These are phyloP conservation scores for Capillidium rhysosporum DNA, from an alignment of 371 early-diverging fungal genomes.

Conservation along the genomic window DNA sequence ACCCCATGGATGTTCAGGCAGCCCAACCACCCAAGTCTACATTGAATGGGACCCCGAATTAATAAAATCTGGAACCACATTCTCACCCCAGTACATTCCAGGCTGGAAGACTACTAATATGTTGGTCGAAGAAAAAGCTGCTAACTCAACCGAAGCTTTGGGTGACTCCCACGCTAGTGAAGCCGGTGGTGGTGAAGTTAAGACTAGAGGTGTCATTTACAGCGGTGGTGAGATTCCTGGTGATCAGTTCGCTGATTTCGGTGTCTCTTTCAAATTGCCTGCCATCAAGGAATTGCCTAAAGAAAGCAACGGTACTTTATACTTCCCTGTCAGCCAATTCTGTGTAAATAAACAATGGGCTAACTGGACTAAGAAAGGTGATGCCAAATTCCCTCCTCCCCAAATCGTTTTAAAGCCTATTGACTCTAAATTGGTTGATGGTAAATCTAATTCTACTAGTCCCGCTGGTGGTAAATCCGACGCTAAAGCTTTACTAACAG, in stretches of 20 bases:
- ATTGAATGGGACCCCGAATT: conserved; percentile 8
- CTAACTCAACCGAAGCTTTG: background rate
- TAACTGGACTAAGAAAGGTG: background rate
- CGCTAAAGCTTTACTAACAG: no score
- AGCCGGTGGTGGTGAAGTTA: background rate
- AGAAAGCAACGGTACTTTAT: conserved; percentile 10
- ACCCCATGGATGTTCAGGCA: conserved; percentile 16
- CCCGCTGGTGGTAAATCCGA: no score
- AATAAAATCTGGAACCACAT: conserved; percentile 10
- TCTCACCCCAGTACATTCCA: conserved; percentile 12
- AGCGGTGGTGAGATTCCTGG: conserved; percentile 9
- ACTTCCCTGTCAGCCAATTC: conserved; percentile 12
- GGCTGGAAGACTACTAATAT: conserved; percentile 11
- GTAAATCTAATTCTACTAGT: no score
- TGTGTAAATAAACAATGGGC: conserved; percentile 9
- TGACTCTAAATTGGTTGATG: no score
- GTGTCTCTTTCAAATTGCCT: conserved; percentile 8
- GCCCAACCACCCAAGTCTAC: conserved; percentile 12
- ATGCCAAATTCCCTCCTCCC: background rate
- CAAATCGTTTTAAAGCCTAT: background rate
- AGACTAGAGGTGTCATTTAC: conserved; percentile 14
- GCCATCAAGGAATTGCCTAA: conserved; percentile 6
- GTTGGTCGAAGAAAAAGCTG: background rate
- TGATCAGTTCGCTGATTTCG: conserved; percentile 13
- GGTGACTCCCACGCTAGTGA: background rate